These are phyloP conservation scores for Boletus patriciae DNA, from an alignment of 768 basidiomycete genomes.

Conservation along the genomic window DNA sequence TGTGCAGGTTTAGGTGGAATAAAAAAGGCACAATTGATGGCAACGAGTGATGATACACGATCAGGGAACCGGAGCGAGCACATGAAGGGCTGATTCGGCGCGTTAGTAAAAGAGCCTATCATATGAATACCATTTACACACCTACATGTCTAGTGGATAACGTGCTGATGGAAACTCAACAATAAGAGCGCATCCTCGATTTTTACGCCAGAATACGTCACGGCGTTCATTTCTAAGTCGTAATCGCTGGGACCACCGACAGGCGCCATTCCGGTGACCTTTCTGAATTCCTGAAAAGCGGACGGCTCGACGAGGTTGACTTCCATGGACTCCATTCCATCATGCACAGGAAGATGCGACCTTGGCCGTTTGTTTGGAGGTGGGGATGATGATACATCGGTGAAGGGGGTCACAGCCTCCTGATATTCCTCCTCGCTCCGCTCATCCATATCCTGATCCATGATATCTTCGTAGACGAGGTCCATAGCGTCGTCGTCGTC, in stretches of 20 bases:
- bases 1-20: conserved; percentile 11
- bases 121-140: conserved; percentile 11
- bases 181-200: conserved; percentile 75
- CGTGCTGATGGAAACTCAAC: conserved; percentile 71
- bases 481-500: conserved; percentile 51
- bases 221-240: conserved; percentile 28
- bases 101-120: conserved; percentile 10
- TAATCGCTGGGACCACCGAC: conserved; percentile 25
- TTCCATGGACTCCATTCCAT: conserved; percentile 32
- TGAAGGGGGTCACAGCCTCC: conserved; percentile 73
- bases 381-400: conserved; percentile 47
- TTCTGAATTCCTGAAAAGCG: conserved; percentile 50
- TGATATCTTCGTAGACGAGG: conserved; percentile 42
- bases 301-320: conserved; percentile 41
- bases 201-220: conserved; percentile 52
- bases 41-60: conserved; percentile 22
- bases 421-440: conserved; percentile 70
- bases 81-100: conserved; percentile 13
- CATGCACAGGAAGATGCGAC: conserved; percentile 33
- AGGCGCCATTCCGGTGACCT: conserved; percentile 33
- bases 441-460: conserved; percentile 50
- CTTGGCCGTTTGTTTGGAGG: conserved; percentile 34
- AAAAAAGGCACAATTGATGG: conserved; percentile 9
- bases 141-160: conserved; percentile 47
- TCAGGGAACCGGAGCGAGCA: conserved; percentile 15